phyloP scores from a whole-genome alignment of 208 protist species.

The Acanthamoeba castellanii region DNA sequence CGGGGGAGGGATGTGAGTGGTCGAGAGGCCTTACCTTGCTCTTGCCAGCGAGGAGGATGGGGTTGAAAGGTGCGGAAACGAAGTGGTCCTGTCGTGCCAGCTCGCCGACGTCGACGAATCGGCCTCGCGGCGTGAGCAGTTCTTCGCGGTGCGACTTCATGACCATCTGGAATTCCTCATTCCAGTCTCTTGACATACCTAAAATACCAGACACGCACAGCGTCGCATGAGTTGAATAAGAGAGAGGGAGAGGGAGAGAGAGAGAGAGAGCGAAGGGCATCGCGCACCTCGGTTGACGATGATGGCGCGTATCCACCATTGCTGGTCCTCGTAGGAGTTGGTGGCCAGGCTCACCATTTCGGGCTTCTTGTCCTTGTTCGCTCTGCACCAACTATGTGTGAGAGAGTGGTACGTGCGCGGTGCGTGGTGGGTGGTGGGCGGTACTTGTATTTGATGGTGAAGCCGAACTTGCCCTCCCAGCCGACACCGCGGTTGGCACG shows the following conservation, averaged over 20 bases:
- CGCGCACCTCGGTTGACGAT: neutral
- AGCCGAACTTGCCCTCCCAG: neutral
- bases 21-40: neutral
- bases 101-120: neutral
- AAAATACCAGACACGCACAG: neutral
- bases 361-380: neutral
- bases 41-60: neutral
- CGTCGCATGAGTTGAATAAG: neutral
- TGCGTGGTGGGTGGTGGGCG: neutral
- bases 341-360: neutral
- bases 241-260: no score
- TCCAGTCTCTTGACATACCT: neutral
- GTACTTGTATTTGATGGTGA: neutral
- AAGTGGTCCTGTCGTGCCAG: neutral
- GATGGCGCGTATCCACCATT: neutral
- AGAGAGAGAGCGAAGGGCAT: neutral
- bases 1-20: neutral
- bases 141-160: constrained; percentile 4
- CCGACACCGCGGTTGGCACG: neutral
- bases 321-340: neutral
- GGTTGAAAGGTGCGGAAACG: neutral
- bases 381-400: neutral
- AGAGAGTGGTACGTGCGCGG: neutral
- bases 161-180: neutral
- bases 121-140: neutral